A percentile compares a stretch with the other conserved stretches of the same genome.
These are phyloP conservation scores for Phytopythium ostracodes DNA, from an alignment of 352 stramenopile species.

Conservation along the genomic window DNA sequence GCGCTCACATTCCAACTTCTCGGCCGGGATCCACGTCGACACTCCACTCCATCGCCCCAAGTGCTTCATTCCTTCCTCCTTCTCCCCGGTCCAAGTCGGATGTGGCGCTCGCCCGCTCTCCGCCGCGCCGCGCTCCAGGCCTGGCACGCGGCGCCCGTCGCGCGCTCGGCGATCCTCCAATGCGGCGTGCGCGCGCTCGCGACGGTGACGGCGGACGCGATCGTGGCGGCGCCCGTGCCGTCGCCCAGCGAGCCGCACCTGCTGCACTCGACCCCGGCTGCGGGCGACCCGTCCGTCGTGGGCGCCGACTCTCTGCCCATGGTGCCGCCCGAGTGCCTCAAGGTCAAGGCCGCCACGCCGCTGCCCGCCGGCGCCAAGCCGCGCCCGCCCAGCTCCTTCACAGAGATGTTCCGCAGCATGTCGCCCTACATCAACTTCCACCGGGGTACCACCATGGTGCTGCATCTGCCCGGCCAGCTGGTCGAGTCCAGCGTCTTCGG, in stretches of 20 bases:
- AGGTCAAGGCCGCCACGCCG: slow-evolving; percentile 35
- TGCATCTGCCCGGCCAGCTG: slow-evolving; percentile 94
- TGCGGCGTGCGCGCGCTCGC: slow-evolving; percentile 2
- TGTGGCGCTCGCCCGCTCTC: slow-evolving; percentile 4
- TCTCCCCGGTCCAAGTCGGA: not conserved
- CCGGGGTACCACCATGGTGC: slow-evolving; percentile 92
- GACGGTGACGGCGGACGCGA: slow-evolving; percentile 1
- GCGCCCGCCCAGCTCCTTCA: slow-evolving; percentile 61
- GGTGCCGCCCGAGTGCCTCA: slow-evolving; percentile 74
- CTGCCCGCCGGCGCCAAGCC: slow-evolving; percentile 17
- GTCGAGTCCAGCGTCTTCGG: slow-evolving; percentile 90
- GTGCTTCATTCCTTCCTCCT: no score
- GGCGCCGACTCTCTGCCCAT: slow-evolving; percentile 66
- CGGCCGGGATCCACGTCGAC: not conserved
- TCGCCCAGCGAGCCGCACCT: not conserved
- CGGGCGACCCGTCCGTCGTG: slow-evolving; percentile 11
- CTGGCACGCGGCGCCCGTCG: not conserved
- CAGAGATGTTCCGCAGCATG: slow-evolving; percentile 93
- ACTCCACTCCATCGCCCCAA: no score
- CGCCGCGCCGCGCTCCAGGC: slow-evolving; percentile 2
- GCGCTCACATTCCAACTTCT: not conserved
- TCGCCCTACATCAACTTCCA: slow-evolving; percentile 98
- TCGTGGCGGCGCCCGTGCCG: not conserved
- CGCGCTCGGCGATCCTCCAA: not conserved
- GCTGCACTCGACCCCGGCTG: slow-evolving; percentile 6